Base-by-base conservation (phyloP, 345 rosid genomes). In the Pistacia atlantica region DNA sequence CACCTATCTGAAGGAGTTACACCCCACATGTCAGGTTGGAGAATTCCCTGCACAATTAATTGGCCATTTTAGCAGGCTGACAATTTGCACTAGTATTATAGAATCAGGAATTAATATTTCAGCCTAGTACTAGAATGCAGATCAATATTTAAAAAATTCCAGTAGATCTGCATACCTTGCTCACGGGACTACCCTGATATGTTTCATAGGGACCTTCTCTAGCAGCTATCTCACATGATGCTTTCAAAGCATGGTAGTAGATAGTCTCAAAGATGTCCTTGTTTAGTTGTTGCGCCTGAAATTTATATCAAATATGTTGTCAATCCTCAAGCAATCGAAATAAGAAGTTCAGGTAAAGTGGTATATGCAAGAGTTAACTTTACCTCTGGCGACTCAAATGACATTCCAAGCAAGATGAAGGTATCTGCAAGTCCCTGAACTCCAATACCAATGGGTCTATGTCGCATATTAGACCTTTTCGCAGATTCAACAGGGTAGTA, bases 361-460 rank as follows among this genome's bases (percentile, higher is more conserved):
- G 14, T 8, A 4, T 0, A 0, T 22, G 12, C 16, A 35, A 49
- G 35, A 59, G 77, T 61, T 11, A 74, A 79, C 67, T 37, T 67
- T 83, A 91, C 98, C 97, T 93, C 96, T 1, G 79, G 87, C 0
- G 98, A 93, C 78, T 93, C 99, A 84, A 93, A 93, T 56, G 97
- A 86, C 98, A 91, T 89, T 59, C 98, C 98, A 38, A 95, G 95
- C 64, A 91, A 88, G 69, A 93, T 95, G 80, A 95, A 93, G 11
- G 97, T 82, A 79, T 95, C 97, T 14, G 98, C 98, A 80, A 95
- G 98, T 77, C 99, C 98, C 82, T 93, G 96, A 38, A 95, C 93
- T 54, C 98, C 98, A 78, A 93, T 91, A 56, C 99, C 97, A 59
- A 95, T 86, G 2, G 98, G 99, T 54, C 97, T 93, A n/a, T 95